These are phyloP conservation scores for Trichocomaceae sp. DNA, from an alignment of 2,329 filamentous ascomycete species.

Conservation along the genomic window DNA sequence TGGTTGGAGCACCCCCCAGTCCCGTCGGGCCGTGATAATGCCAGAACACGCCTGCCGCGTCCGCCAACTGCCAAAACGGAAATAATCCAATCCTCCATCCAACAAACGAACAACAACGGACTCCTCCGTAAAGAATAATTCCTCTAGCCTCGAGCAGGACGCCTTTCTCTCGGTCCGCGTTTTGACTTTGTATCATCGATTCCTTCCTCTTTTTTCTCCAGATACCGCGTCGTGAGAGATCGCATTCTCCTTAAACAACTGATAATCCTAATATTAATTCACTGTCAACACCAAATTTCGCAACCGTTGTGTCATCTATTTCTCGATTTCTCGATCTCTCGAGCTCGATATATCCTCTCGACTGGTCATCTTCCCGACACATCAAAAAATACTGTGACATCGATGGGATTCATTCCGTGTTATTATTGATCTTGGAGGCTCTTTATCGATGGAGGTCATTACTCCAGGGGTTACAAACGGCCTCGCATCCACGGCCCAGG, in stretches of 20 bases:
- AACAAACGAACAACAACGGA: background rate
- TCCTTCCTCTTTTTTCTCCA: background rate
- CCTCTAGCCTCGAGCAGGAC: background rate
- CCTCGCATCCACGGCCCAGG: slow-evolving; percentile 24
- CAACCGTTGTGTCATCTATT: background rate
- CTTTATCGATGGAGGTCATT: slow-evolving; percentile 33
- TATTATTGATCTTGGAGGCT: slow-evolving; percentile 18
- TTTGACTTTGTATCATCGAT: slow-evolving; percentile 1
- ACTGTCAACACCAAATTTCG: background rate
- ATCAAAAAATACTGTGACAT: slow-evolving; percentile 8
- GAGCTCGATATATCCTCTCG: background rate
- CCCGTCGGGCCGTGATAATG: slow-evolving; percentile 13
- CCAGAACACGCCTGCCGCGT: slow-evolving; percentile 21
- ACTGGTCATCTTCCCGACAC: background rate
- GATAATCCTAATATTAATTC: background rate
- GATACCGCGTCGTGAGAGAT: background rate
- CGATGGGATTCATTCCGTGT: slow-evolving; percentile 26
- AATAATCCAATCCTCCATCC: background rate
- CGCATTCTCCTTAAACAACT: background rate
- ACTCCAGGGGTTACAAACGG: slow-evolving; percentile 32
- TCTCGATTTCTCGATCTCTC: background rate
- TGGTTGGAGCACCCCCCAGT: background rate
- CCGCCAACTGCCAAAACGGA: slow-evolving; percentile 13
- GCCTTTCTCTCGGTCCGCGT: background rate
- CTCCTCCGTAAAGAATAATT: background rate